Conservation (phyloP, 2,329 filamentous ascomycete genomes). For the Sphaerulina musiva region DNA sequence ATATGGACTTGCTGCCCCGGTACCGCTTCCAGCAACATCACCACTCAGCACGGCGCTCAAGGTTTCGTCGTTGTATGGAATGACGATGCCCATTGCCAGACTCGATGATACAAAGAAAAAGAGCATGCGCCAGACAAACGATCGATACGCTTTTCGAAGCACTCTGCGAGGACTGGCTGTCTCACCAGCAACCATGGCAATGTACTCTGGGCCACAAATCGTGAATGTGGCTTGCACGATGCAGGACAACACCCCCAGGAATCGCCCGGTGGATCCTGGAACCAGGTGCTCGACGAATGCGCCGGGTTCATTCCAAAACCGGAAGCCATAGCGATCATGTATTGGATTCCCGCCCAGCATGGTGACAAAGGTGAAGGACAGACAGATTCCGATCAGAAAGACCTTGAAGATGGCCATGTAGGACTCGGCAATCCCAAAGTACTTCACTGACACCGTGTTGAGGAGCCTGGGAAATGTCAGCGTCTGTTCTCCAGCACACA, state of each 20-base stretch:
- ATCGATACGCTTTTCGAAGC: constrained; percentile 67
- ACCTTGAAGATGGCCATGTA: constrained; percentile 53
- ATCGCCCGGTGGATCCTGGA: constrained; percentile 62
- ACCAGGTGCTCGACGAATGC: constrained; percentile 49
- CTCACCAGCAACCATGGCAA: constrained; percentile 60
- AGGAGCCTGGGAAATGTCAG: constrained; percentile 36
- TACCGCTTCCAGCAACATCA: constrained; percentile 42
- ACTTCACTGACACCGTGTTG: constrained; percentile 66
- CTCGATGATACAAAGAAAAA: constrained; percentile 70
- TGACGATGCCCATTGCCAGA: constrained; percentile 62
- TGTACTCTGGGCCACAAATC: constrained; percentile 61
- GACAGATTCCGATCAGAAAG: constrained; percentile 61
- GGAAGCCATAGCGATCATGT: constrained; percentile 44
- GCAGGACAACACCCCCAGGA: constrained; percentile 68
- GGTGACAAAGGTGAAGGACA: constrained; percentile 70
- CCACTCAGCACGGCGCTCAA: constrained; percentile 56
- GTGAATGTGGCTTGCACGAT: constrained; percentile 64
- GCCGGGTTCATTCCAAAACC: constrained; percentile 47
- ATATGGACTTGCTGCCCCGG: constrained; percentile 60
- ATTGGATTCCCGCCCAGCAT: constrained; percentile 73
- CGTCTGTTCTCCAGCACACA: background rate
- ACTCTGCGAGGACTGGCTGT: constrained; percentile 62
- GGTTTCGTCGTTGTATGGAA: constrained; percentile 60
- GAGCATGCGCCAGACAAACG: constrained; percentile 70
- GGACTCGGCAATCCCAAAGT: constrained; percentile 73